Base-by-base conservation (phyloP, 1,284 basidiomycete genomes). In the Pascua sp. region DNA sequence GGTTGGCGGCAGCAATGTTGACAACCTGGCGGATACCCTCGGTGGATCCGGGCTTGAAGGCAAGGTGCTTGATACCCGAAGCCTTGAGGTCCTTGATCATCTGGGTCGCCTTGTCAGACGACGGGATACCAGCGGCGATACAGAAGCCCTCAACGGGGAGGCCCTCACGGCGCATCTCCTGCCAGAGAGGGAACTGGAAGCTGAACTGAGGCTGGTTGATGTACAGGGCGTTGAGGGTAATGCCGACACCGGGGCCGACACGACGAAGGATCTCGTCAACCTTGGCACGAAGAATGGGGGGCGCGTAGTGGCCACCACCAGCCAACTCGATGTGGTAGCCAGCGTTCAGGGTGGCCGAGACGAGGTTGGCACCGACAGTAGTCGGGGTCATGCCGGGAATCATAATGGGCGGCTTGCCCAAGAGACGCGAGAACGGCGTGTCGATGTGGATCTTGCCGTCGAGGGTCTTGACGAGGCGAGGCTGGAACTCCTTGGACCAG, bases 341-440 rank as follows among this genome's bases (percentile, higher is more conserved):
- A 32, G 95, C 94, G 67, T 90, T 85, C 66, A 97, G 86, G 42
- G 95, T 84, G 8, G 95, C 93, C 59, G 87, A 86, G 65, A 96
- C 92, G 75, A 96, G 92, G 45, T 91, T 91, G 51, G 88, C 88
- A 71, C 92, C 88, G 62, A 97, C 93, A 18, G 93, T 97, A 1
- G 87, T 88, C 1, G 93, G 93, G 0, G 93, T 96, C 96, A 98
- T 98, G 64, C 95, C 96, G 49, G 92, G 92, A 48, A 98, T 92
- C 93, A 97, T 98, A 77, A 98, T 88, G 16, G 95, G 95, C 1
- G 95, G 86, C 80, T 97, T 97, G 66, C 92, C 91, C 41, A 98
- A 80, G 50, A 98, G 84, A 62, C 95, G 89, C 54, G 94, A 96
- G 83, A 96, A 95, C 8, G 92, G 89, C 0, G 95, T 98, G 77